Evolutionary conservation across 2,329 filamentous ascomycete genomes (phyloP), one percentile per base, ranked within the genome.

Genomic region (Monilinia vaccinii-corymbosi): DNA sequence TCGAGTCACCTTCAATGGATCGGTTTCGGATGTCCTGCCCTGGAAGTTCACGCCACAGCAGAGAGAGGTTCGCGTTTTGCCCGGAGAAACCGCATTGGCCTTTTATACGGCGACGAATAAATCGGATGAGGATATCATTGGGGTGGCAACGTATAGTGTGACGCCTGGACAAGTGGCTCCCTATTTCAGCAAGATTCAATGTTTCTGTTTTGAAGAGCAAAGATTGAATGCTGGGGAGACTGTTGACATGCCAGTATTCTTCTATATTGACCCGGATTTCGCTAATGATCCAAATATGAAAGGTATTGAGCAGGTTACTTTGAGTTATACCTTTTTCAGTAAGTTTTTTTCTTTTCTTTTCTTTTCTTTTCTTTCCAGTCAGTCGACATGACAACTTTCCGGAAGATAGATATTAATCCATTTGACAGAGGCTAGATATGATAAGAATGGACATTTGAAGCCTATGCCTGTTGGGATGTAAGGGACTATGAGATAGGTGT

Each of bases 131-230:
- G 95, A 99, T 77, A 97, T 99, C 68, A 97, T 99, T 70, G 94
- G 94, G 51, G 92, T 99, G 47, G 94, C 94, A 13, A 99, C 94
- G 9, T 99, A 99, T 76, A 96, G 90, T 71, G 95, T 99, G 34
- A 97, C 93, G 3, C 94, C 94, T 0, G 94, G 85, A 4, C 94
- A 99, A 76, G 92, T 96, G 48, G 93, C 94, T 47, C 92, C 91
- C 1, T 99, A 99, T 74, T 99, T 99, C 72, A 95, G 89, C 82
- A 99, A 99, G 81, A 99, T 99, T 49, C 94, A 99, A 75, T 99
- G 94, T 72, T 99, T 99, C 75, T 99, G 94, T 75, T 99, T 99
- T 70, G 94, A 99, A 77, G 93, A 91, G 75, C 94, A 99, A 80
- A 82, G 95, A 63, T 75, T 99, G 66, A 93, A 94, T 72, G 92